phyloP scores from a whole-genome alignment of 805 yeast genomes.

The Saccharomycopsis sp. region DNA sequence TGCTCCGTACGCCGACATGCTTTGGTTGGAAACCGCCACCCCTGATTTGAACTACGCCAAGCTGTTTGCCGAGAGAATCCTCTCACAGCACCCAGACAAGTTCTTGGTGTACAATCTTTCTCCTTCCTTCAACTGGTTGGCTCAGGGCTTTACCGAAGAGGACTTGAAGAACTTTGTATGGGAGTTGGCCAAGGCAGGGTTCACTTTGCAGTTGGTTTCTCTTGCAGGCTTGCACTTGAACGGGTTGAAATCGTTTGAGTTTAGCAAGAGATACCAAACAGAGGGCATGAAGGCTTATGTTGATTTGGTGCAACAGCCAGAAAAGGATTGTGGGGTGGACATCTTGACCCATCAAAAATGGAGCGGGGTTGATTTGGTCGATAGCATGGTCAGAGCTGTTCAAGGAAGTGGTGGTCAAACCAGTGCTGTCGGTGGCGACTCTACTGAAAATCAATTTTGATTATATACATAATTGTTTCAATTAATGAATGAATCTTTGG shows the following conservation, averaged over 20 bases:
- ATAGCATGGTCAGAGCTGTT: conserved; percentile 37
- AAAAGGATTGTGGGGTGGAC: conserved; percentile 39
- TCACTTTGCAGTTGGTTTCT: conserved; percentile 50
- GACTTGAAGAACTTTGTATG: conserved; percentile 41
- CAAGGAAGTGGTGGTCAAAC: too few relatives aligned
- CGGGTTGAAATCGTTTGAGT: conserved; percentile 43
- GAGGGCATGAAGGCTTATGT: conserved; percentile 57
- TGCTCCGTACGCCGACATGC: conserved; percentile 50
- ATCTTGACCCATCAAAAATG: conserved; percentile 52
- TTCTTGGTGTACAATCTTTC: conserved; percentile 53
- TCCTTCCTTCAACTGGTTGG: conserved; percentile 54
- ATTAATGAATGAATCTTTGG: too few relatives aligned
- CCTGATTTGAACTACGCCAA: conserved; percentile 46
- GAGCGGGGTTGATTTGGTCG: conserved; percentile 53
- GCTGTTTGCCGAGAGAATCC: conserved; percentile 38
- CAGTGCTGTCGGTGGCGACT: too few relatives aligned
- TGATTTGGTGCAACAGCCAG: conserved; percentile 40
- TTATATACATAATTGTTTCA: too few relatives aligned
- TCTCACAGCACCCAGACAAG: conserved; percentile 39
- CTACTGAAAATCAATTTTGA: too few relatives aligned
- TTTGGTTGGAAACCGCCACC: conserved; percentile 56
- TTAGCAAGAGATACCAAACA: conserved; percentile 38
- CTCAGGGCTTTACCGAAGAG: conserved; percentile 42
- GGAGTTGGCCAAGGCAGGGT: conserved; percentile 48
- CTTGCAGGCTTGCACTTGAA: conserved; percentile 50